Conservation (phyloP, 441 rosid genomes). For the Euphorbia celastroides region DNA sequence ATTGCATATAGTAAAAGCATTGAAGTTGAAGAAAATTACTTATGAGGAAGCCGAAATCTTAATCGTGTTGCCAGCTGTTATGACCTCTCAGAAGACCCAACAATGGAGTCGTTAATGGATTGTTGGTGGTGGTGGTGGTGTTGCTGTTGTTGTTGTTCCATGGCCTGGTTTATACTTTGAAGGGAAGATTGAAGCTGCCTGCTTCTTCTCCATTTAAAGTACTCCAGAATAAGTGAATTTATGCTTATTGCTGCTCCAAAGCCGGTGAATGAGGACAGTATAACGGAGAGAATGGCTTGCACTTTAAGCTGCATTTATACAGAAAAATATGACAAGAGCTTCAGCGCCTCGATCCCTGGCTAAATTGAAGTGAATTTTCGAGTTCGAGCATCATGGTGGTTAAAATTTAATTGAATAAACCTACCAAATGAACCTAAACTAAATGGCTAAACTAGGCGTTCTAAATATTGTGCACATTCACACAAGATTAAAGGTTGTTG, state of each 20-base stretch:
- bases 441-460: not conserved
- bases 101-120: too few species aligned
- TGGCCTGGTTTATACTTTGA: slow-evolving; percentile 16
- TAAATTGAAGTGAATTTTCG: too few species aligned
- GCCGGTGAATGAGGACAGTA: slow-evolving; percentile 61
- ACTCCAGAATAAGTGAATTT: slow-evolving; percentile 44
- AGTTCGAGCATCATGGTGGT: too few species aligned
- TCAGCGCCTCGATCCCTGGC: too few species aligned
- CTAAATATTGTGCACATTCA: not conserved
- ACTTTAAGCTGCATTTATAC: slow-evolving; percentile 45
- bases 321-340: not conserved
- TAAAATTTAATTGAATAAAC: too few species aligned
- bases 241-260: slow-evolving; percentile 60
- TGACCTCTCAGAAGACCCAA: not conserved
- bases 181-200: slow-evolving; percentile 18
- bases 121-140: slow-evolving; percentile 15
- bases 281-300: slow-evolving; percentile 54
- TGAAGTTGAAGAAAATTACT: not conserved
- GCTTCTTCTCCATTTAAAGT: slow-evolving; percentile 30
- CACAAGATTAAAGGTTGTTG: too few species aligned
- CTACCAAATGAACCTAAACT: not conserved
- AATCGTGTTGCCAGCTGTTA: not conserved
- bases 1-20: not conserved
- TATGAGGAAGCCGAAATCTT: not conserved
- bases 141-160: slow-evolving; percentile 23